These are phyloP conservation scores for Musa troglodytarum DNA, from an alignment of 176 grass and related monocot genomes.

Conservation along the genomic window DNA sequence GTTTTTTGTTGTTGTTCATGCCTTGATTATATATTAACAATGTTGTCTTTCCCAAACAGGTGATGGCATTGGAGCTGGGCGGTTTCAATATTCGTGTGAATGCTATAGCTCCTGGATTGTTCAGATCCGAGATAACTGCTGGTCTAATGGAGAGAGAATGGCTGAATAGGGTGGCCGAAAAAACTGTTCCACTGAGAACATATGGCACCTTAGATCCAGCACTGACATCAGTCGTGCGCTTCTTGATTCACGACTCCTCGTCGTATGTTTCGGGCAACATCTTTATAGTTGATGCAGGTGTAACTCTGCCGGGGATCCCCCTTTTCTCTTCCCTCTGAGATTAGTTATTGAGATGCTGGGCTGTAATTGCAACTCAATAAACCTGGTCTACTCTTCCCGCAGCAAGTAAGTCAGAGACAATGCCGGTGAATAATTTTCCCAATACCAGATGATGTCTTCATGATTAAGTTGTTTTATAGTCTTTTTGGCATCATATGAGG, in stretches of 20 bases:
- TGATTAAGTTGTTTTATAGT: no score
- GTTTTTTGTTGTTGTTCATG: neutral
- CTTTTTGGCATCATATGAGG: no score
- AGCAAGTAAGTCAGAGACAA: neutral
- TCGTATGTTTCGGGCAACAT: slow-evolving; percentile 74
- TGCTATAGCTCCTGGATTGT: slow-evolving; percentile 65
- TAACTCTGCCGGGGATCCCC: slow-evolving; percentile 54
- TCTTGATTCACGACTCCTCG: slow-evolving; percentile 59
- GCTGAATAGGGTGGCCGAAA: slow-evolving; percentile 47
- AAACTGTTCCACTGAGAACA: slow-evolving; percentile 47
- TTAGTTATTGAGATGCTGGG: neutral
- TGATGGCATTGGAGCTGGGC: slow-evolving; percentile 86
- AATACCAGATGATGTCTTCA: neutral
- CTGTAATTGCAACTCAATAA: no score
- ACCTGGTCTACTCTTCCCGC: no score
- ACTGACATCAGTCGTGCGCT: slow-evolving; percentile 61
- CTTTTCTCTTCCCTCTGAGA: slow-evolving; percentile 74
- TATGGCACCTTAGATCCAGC: slow-evolving; percentile 59
- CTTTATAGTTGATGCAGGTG: slow-evolving; percentile 62
- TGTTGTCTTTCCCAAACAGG: slow-evolving; percentile 23
- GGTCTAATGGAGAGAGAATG: slow-evolving; percentile 56
- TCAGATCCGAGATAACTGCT: slow-evolving; percentile 72
- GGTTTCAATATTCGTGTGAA: slow-evolving; percentile 66
- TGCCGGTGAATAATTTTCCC: neutral
- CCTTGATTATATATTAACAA: neutral